These are phyloP conservation scores for Schizothecium vesticola DNA, from an alignment of 495 filamentous ascomycete genomes.

Conservation along the genomic window DNA sequence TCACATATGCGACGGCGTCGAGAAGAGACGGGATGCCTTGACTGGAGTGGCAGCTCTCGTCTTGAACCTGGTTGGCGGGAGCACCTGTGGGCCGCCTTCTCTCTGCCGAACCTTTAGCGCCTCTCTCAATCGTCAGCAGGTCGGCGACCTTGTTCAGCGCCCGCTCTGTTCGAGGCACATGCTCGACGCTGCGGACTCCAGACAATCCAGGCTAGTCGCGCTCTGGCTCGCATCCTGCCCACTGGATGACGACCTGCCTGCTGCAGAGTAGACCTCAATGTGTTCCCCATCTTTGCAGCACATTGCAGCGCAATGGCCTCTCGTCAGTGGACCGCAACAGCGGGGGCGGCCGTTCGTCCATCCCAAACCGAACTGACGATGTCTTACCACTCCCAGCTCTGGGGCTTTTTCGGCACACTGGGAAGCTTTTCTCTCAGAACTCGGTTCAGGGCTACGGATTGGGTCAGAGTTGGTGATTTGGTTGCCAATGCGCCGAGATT, in stretches of 20 bases:
- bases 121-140: not conserved
- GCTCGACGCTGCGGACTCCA: not conserved
- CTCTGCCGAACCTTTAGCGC: not conserved
- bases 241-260: not conserved
- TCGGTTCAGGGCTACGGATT: not conserved
- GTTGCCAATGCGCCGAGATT: not conserved
- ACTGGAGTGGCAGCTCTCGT: not conserved
- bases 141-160: not conserved
- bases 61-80: slow-evolving; percentile 6
- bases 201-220: not conserved
- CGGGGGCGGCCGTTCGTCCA: not conserved
- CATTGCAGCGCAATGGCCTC: not conserved
- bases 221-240: not conserved
- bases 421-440: not conserved
- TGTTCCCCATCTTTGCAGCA: not conserved
- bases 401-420: not conserved
- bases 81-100: not conserved
- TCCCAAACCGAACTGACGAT: not conserved
- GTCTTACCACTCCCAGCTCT: not conserved
- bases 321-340: not conserved
- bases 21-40: not conserved
- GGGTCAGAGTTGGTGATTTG: not conserved
- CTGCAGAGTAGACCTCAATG: not conserved
- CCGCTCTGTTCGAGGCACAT: not conserved
- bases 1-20: not conserved